Percentiles rank a stretch among this genome's conserved stretches.
Conservation (phyloP, 768 basidiomycete genomes). For the Galerina sulciceps region DNA sequence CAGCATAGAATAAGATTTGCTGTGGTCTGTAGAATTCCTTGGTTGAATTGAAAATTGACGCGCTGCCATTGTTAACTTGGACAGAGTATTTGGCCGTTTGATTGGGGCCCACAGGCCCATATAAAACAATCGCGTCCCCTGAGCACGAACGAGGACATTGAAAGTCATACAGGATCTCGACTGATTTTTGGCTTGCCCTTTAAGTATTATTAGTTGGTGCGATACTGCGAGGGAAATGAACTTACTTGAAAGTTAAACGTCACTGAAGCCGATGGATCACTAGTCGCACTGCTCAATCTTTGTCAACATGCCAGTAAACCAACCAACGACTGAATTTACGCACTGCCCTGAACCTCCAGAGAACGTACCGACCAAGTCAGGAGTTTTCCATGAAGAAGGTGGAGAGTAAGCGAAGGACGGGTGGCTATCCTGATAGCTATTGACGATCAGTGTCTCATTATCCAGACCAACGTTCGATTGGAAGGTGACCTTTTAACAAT, state of each 20-base stretch:
- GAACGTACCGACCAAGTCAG: slow-evolving; percentile 2
- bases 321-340: neutral
- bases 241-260: slow-evolving; percentile 17
- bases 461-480: slow-evolving; percentile 21
- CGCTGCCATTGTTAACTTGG: slow-evolving; percentile 8
- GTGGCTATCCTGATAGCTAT: slow-evolving; percentile 27
- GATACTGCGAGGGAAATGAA: neutral
- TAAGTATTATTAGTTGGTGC: neutral
- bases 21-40: slow-evolving; percentile 9
- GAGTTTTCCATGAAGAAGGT: slow-evolving; percentile 13
- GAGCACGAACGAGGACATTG: neutral
- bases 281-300: slow-evolving; percentile 8
- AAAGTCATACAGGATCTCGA: neutral
- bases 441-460: slow-evolving; percentile 23
- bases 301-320: neutral
- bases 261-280: slow-evolving; percentile 3
- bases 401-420: slow-evolving; percentile 25
- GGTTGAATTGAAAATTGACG: slow-evolving; percentile 2
- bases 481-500: slow-evolving; percentile 17
- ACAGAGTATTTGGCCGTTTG: slow-evolving; percentile 5
- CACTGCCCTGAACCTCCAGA: slow-evolving; percentile 16
- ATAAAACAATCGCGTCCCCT: slow-evolving; percentile 20
- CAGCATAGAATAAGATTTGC: slow-evolving; percentile 17
- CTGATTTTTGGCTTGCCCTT: neutral
- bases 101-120: slow-evolving; percentile 18